phyloP scores from a whole-genome alignment of 345 rosid species.

The Punica granatum region DNA sequence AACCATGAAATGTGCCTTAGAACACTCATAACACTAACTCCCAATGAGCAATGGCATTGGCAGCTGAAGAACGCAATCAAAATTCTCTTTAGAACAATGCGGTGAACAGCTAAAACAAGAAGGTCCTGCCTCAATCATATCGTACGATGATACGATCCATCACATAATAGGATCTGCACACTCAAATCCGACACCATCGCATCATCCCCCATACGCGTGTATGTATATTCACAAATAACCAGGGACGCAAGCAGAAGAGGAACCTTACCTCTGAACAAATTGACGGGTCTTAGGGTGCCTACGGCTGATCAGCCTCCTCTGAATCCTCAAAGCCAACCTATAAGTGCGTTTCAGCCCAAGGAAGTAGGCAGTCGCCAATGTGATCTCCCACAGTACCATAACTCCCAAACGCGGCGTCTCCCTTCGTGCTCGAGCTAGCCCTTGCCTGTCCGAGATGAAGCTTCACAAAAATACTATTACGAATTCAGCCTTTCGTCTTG shows the following conservation, averaged over 20 bases:
- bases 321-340: slow-evolving; percentile 62
- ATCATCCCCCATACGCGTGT: too few relatives aligned
- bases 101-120: neutral
- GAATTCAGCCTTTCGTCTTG: neutral
- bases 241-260: neutral
- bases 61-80: neutral
- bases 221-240: neutral
- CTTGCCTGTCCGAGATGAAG: neutral
- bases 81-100: neutral
- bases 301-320: slow-evolving; percentile 52
- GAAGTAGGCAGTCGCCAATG: slow-evolving; percentile 78
- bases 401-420: neutral
- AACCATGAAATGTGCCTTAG: too few relatives aligned
- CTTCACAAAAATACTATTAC: neutral
- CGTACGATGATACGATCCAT: too few relatives aligned
- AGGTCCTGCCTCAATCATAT: neutral
- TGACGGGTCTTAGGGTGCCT: slow-evolving; percentile 51
- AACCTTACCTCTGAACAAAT: slow-evolving; percentile 45
- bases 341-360: slow-evolving; percentile 74
- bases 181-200: neutral
- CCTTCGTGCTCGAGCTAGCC: neutral
- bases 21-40: neutral
- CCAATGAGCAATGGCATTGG: neutral
- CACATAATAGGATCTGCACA: neutral
- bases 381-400: slow-evolving; percentile 94